A percentile compares a stretch with the other conserved stretches of the same genome.
Conservation (phyloP, 2,329 filamentous ascomycete genomes). For the Cladosporium halotolerans region DNA sequence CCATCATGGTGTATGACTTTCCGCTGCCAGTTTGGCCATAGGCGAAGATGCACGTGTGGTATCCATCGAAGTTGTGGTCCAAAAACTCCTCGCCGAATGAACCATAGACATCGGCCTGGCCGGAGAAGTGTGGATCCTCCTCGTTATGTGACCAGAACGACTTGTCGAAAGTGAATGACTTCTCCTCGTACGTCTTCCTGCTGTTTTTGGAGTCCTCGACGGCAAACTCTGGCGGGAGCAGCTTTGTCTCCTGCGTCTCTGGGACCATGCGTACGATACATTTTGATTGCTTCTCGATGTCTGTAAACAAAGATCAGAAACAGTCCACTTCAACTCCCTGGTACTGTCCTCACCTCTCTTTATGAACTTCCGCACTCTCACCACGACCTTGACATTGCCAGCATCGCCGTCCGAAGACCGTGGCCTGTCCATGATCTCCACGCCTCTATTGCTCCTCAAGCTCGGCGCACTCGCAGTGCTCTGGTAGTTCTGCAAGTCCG, state of each 20-base stretch:
- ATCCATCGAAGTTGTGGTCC: constrained; percentile 98
- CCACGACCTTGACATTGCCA: constrained; percentile 48
- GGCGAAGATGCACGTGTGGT: constrained; percentile 92
- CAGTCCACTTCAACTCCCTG: no score
- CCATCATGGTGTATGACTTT: constrained; percentile 99
- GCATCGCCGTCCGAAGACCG: constrained; percentile 35
- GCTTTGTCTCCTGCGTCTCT: constrained; percentile 72
- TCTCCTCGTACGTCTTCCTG: constrained; percentile 75
- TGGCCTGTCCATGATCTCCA: constrained; percentile 27
- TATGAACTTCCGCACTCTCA: constrained; percentile 43
- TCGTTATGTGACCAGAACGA: constrained; percentile 94
- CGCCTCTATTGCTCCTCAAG: constrained; percentile 36
- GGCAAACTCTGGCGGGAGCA: constrained; percentile 56
- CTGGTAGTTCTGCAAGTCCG: constrained; percentile 18
- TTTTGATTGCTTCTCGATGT: constrained; percentile 70
- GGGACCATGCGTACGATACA: constrained; percentile 93
- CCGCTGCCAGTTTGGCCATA: constrained; percentile 88
- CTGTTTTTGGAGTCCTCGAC: constrained; percentile 42
- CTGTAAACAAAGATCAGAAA: constrained; percentile 43
- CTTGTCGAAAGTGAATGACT: constrained; percentile 91
- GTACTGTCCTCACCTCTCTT: constrained; percentile 33
- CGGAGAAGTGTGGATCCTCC: constrained; percentile 75
- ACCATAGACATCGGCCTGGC: constrained; percentile 90
- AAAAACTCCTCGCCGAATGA: constrained; percentile 92
- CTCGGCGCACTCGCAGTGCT: constrained; percentile 39